phyloP scores from a whole-genome alignment of 805 yeast genomes.

The Saccharomycodes ludwigii region DNA sequence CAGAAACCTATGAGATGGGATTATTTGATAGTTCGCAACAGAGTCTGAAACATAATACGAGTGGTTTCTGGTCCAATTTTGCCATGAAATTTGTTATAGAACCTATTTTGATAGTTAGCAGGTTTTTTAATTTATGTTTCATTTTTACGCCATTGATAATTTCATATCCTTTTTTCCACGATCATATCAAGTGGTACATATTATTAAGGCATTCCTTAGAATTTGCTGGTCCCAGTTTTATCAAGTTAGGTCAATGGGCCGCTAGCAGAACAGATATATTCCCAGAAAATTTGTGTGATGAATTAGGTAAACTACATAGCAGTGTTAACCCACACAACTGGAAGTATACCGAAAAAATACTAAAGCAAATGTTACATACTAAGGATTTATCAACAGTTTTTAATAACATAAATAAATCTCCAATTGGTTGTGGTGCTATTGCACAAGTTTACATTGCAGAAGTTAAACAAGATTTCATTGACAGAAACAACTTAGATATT shows the following conservation, averaged over 20 bases:
- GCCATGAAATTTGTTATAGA: conserved; percentile 47
- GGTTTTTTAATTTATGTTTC: conserved; percentile 56
- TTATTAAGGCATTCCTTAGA: conserved; percentile 58
- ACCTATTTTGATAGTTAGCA: conserved; percentile 52
- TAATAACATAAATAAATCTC: conserved; percentile 60
- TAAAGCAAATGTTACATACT: conserved; percentile 41
- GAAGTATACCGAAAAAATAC: conserved; percentile 40
- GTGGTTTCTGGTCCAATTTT: conserved; percentile 10
- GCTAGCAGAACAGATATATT: conserved; percentile 93
- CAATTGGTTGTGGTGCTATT: conserved; percentile 96
- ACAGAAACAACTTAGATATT: conserved; percentile 14
- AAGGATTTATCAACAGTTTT: conserved; percentile 60
- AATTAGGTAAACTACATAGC: conserved; percentile 68
- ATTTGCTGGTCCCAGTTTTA: conserved; percentile 83
- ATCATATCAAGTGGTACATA: conserved; percentile 37
- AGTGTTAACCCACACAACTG: conserved; percentile 67
- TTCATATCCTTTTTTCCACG: conserved; percentile 38
- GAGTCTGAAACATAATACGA: conserved; percentile 29
- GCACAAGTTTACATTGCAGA: conserved; percentile 87
- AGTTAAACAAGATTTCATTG: conserved; percentile 34
- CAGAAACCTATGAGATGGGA: conserved; percentile 62
- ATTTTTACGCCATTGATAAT: conserved; percentile 62
- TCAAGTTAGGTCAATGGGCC: conserved; percentile 97
- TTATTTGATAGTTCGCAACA: conserved; percentile 46
- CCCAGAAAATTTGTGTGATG: conserved; percentile 64